These are phyloP conservation scores for Sphagnum magellanicum DNA, from an alignment of 228 moss, liverwort and hornwort species.

Conservation along the genomic window DNA sequence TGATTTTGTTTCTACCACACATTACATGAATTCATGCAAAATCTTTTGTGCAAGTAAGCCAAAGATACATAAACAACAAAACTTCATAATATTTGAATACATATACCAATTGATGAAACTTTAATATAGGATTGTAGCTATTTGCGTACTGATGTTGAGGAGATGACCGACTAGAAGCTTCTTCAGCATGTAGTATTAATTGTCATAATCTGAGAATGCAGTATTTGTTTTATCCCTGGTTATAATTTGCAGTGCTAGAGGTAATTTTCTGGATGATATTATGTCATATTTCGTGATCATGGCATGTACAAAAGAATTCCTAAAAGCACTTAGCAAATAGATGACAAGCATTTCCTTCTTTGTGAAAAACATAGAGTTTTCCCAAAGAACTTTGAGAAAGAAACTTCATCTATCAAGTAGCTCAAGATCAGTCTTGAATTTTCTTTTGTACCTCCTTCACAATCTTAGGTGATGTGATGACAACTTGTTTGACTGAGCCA, in stretches of 20 bases:
- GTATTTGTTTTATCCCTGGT: constrained; percentile 56
- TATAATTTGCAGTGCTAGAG: constrained; percentile 37
- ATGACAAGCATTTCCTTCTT: neutral
- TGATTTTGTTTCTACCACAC: constrained; percentile 42
- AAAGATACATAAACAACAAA: neutral
- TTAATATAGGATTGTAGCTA: neutral
- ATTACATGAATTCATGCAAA: neutral
- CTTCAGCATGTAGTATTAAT: constrained; percentile 59
- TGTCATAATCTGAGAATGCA: constrained; percentile 70
- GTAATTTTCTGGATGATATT: constrained; percentile 44
- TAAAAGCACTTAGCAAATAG: neutral
- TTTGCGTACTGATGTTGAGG: constrained; percentile 34
- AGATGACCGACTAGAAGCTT: constrained; percentile 45
- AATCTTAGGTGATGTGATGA: constrained; percentile 45
- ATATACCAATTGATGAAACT: no score
- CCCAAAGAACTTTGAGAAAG: no score
- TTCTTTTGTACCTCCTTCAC: constrained; percentile 46
- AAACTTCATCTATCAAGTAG: no score
- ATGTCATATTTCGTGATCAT: constrained; percentile 55
- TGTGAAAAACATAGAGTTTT: no score
- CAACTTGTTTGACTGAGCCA: constrained; percentile 35
- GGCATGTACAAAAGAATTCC: constrained; percentile 14
- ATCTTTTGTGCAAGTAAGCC: neutral
- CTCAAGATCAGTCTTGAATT: neutral
- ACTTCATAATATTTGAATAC: neutral